Conservation (phyloP, 2,329 filamentous ascomycete species). For the Trichoderma oligosporum region DNA sequence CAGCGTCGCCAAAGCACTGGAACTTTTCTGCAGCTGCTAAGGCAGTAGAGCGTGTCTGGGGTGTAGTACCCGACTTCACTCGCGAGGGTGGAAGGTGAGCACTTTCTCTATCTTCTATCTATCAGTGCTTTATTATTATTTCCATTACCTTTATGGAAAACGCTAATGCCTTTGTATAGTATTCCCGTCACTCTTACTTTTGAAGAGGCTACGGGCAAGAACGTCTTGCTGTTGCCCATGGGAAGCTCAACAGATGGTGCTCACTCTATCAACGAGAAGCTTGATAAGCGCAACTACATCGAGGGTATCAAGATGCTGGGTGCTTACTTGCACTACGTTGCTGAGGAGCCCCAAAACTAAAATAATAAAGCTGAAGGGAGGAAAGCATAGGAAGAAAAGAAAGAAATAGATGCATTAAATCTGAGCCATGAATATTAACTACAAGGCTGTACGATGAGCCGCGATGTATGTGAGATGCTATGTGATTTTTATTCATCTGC, state of each 20-base stretch:
- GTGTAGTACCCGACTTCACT: conserved; percentile 89
- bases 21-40: conserved; percentile 94
- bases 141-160: not conserved
- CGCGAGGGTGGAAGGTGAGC: conserved; percentile 83
- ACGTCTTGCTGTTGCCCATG: conserved; percentile 93
- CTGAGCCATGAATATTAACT: not conserved
- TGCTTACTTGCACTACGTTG: conserved; percentile 93
- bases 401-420: not conserved
- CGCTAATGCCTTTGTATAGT: conserved; percentile 42
- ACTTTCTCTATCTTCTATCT: conserved; percentile 15
- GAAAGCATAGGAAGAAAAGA: not conserved
- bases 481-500: not conserved
- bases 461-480: not conserved
- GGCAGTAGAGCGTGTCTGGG: conserved; percentile 94
- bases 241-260: conserved; percentile 94
- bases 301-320: conserved; percentile 95
- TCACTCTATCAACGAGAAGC: conserved; percentile 97
- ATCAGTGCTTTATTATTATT: not conserved
- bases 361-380: not conserved
- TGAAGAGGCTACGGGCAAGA: conserved; percentile 96
- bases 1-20: conserved; percentile 96
- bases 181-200: conserved; percentile 97
- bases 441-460: not conserved
- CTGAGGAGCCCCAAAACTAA: conserved; percentile 68
- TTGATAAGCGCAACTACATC: conserved; percentile 96